A percentile compares a stretch with the other conserved stretches of the same genome.
These are phyloP conservation scores for Prunus mira DNA, from an alignment of 306 rosid genomes.

Conservation along the genomic window DNA sequence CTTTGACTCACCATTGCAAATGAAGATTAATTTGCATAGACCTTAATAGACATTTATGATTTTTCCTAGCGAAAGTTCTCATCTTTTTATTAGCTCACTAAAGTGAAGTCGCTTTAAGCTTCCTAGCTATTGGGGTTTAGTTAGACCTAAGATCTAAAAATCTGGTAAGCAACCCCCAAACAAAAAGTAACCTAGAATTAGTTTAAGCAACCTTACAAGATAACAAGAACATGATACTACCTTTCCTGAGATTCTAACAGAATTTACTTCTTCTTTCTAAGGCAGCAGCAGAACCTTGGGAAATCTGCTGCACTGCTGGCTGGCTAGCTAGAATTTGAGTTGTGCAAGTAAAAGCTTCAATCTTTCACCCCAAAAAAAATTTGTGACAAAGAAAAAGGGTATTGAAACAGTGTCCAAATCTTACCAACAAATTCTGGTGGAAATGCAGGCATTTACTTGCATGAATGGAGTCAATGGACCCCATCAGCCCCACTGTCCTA, in stretches of 20 bases:
- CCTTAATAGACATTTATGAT: background rate
- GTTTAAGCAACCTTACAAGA: conserved; percentile 1
- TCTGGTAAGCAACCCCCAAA: background rate
- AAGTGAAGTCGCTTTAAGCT: conserved; percentile 17
- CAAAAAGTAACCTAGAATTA: background rate
- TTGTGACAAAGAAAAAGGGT: background rate
- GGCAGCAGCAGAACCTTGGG: background rate
- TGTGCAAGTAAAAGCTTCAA: background rate
- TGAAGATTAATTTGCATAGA: background rate
- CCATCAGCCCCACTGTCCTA: background rate
- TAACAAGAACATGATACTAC: conserved; percentile 26
- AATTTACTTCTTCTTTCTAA: background rate
- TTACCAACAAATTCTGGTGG: background rate
- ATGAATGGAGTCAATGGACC: conserved; percentile 2
- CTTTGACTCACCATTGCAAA: background rate
- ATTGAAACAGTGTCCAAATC: background rate
- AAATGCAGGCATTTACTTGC: background rate
- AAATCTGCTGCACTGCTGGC: background rate
- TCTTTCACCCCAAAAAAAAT: background rate
- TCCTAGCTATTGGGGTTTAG: background rate
- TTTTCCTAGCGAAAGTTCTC: background rate
- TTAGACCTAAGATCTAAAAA: background rate
- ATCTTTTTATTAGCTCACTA: background rate
- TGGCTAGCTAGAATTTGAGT: background rate
- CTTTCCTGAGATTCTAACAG: background rate